Conservation (phyloP, 2,329 filamentous ascomycete species). For the Sporothrix luriei region DNA sequence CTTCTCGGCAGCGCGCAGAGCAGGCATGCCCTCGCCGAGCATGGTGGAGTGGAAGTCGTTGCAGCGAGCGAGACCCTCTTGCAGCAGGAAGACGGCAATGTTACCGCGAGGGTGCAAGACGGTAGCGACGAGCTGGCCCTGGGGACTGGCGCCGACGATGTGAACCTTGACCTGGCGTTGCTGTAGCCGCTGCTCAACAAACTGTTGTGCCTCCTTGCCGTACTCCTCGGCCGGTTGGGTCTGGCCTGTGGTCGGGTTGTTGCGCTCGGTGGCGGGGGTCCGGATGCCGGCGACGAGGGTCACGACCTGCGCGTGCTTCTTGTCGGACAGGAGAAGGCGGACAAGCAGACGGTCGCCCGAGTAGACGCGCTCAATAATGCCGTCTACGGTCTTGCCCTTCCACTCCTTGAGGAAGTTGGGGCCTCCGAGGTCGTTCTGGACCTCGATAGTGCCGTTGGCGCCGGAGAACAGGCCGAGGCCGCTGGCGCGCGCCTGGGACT, state of each 20-base stretch:
- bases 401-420: conserved; percentile 78
- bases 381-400: conserved; percentile 83
- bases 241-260: conserved; percentile 74
- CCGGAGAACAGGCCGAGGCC: conserved; percentile 80
- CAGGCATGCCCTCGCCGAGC: conserved; percentile 84
- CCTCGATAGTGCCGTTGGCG: conserved; percentile 68
- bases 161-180: conserved; percentile 83
- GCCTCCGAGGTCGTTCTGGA: conserved; percentile 78
- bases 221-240: conserved; percentile 85
- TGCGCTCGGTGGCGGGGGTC: conserved; percentile 84
- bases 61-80: conserved; percentile 87
- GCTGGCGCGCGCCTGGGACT: conserved; percentile 75
- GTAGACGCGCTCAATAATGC: conserved; percentile 86
- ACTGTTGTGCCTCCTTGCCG: conserved; percentile 84
- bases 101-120: conserved; percentile 88
- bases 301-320: conserved; percentile 86
- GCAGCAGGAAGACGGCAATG: conserved; percentile 87
- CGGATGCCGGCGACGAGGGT: conserved; percentile 86
- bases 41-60: conserved; percentile 95
- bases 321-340: conserved; percentile 76
- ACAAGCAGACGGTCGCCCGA: conserved; percentile 88
- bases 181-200: conserved; percentile 81
- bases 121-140: conserved; percentile 86
- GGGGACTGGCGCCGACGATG: conserved; percentile 83
- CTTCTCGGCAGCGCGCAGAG: conserved; percentile 83